These are phyloP conservation scores for Sinapis alba DNA, from an alignment of 441 rosid genomes.

Conservation along the genomic window DNA sequence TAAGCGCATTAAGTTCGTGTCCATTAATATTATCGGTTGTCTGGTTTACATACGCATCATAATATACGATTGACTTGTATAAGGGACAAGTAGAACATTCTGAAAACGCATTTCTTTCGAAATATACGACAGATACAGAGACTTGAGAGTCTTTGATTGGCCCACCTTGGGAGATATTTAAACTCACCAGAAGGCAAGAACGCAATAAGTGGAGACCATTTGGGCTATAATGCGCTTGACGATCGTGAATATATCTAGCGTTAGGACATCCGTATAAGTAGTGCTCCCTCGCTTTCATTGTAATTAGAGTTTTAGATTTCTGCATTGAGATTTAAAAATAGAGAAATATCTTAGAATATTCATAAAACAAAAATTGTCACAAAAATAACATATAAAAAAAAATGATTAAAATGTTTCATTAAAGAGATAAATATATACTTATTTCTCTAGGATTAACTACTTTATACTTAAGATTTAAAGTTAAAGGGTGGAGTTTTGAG, in stretches of 20 bases:
- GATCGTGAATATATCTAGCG: not conserved
- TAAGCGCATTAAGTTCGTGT: not conserved
- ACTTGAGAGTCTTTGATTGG: not conserved
- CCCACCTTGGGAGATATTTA: not conserved
- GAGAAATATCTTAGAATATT: too few species aligned
- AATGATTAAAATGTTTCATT: too few species aligned
- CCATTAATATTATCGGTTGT: not conserved
- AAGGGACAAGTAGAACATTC: not conserved
- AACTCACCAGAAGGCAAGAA: not conserved
- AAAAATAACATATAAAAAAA: too few species aligned
- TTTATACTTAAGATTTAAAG: too few species aligned
- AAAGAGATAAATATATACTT: too few species aligned
- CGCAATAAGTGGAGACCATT: not conserved
- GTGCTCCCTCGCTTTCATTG: too few species aligned
- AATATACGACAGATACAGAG: not conserved
- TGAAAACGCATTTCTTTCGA: not conserved
- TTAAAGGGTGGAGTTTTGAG: too few species aligned
- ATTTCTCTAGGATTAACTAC: too few species aligned
- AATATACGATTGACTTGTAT: not conserved
- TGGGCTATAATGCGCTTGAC: not conserved
- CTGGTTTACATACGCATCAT: not conserved
- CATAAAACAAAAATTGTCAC: too few species aligned
- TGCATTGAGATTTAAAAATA: too few species aligned
- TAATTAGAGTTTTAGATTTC: too few species aligned
- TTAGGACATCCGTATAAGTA: too few species aligned